These are phyloP conservation scores for Arabidopsis thaliana DNA, from an alignment of 345 rosid species.

Conservation along the genomic window DNA sequence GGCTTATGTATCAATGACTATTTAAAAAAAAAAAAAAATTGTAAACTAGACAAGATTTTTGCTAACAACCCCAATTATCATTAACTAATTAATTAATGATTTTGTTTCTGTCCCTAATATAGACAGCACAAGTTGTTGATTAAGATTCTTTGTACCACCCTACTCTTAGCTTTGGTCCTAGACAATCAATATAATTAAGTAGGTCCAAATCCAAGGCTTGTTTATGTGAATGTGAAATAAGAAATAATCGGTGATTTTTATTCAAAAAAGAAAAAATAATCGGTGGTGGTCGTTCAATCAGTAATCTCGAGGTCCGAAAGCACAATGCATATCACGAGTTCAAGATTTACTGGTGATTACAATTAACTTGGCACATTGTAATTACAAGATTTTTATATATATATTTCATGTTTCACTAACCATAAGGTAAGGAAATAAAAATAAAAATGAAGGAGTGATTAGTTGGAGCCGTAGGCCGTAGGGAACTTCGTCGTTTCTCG, in stretches of 20 bases:
- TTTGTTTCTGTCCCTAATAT: slow-evolving; percentile 26
- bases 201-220: slow-evolving; percentile 15
- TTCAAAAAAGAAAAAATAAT: neutral
- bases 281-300: neutral
- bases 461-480: slow-evolving; percentile 30
- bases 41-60: neutral
- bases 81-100: neutral
- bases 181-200: slow-evolving; percentile 14
- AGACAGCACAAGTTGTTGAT: slow-evolving; percentile 23
- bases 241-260: too few relatives aligned
- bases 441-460: neutral
- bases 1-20: neutral
- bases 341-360: neutral
- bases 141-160: slow-evolving; percentile 18
- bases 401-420: neutral
- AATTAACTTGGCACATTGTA: neutral
- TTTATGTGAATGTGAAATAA: neutral
- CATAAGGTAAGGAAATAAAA: neutral
- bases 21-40: neutral
- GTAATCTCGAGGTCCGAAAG: neutral
- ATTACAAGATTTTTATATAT: neutral
- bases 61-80: slow-evolving; percentile 20
- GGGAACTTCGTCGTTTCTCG: slow-evolving; percentile 18
- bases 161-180: slow-evolving; percentile 12
- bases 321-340: neutral